Evolutionary conservation across 2,329 filamentous ascomycete species (phyloP).

Genomic region (Elsinoe arachidis): DNA sequence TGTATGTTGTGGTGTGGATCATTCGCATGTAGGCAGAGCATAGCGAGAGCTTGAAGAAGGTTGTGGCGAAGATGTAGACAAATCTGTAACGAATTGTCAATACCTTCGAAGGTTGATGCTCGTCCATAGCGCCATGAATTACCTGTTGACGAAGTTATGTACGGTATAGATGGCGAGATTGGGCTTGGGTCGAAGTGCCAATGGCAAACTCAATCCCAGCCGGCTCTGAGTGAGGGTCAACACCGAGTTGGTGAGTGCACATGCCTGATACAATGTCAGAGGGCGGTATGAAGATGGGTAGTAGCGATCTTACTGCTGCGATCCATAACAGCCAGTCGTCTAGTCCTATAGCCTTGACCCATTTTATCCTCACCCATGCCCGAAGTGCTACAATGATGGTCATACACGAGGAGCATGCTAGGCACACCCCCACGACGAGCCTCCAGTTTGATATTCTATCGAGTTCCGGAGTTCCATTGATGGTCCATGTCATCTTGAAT

Average conservation of each 20-base stretch:
- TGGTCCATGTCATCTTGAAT: background rate
- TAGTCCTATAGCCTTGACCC: background rate
- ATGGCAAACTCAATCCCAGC: slow-evolving; percentile 10
- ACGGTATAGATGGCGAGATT: background rate
- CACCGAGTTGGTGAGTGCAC: background rate
- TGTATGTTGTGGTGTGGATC: background rate
- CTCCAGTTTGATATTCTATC: background rate
- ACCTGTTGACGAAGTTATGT: background rate
- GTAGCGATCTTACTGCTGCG: background rate
- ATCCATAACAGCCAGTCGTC: slow-evolving; percentile 3
- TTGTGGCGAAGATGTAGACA: background rate
- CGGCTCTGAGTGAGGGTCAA: slow-evolving; percentile 4
- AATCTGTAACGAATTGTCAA: background rate
- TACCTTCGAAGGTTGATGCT: background rate
- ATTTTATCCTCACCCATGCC: background rate
- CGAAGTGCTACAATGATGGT: background rate
- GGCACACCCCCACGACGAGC: background rate
- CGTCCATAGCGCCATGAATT: no score
- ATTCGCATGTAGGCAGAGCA: slow-evolving; percentile 7
- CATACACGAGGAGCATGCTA: background rate
- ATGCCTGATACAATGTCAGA: background rate
- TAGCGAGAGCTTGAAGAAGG: slow-evolving; percentile 3
- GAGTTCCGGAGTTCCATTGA: background rate
- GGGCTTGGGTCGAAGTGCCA: background rate
- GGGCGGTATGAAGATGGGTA: background rate